These are phyloP conservation scores for Chlamydomonas incerta DNA, from an alignment of 139 green algal species.

Conservation along the genomic window DNA sequence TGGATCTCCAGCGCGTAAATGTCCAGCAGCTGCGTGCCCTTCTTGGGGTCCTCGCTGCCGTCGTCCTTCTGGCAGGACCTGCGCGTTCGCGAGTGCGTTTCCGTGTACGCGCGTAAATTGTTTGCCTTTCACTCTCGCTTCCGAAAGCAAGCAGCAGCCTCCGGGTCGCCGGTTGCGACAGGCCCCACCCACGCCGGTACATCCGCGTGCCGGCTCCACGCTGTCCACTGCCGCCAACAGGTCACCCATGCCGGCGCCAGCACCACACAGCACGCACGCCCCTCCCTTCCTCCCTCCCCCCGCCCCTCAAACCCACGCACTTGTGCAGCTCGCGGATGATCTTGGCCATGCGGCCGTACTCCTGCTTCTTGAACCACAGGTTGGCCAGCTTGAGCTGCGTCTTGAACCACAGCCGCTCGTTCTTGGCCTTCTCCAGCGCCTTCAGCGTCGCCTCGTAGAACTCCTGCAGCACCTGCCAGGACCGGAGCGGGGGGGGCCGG, in stretches of 20 bases:
- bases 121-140: too few relatives aligned
- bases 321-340: conserved; percentile 93
- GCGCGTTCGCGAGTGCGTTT: background rate
- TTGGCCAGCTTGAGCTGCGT: conserved; percentile 97
- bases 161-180: too few relatives aligned
- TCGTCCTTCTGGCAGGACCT: conserved; percentile 91
- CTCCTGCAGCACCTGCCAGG: conserved; percentile 69
- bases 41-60: conserved; percentile 94
- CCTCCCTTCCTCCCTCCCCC: too few relatives aligned
- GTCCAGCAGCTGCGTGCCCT: conserved; percentile 98
- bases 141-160: too few relatives aligned
- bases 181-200: too few relatives aligned
- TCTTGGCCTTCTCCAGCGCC: conserved; percentile 89
- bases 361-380: conserved; percentile 88
- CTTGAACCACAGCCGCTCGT: conserved; percentile 99
- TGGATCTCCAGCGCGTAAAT: conserved; percentile 99
- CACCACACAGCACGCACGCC: too few relatives aligned
- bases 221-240: too few relatives aligned
- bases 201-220: too few relatives aligned
- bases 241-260: too few relatives aligned
- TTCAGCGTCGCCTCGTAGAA: conserved; percentile 96
- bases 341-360: conserved; percentile 79
- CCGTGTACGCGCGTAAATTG: too few relatives aligned
- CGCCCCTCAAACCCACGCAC: conserved; percentile 46
- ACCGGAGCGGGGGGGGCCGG: background rate